These are phyloP conservation scores for Helotiales sp. DNA, from an alignment of 2,329 filamentous ascomycete genomes.

Conservation along the genomic window DNA sequence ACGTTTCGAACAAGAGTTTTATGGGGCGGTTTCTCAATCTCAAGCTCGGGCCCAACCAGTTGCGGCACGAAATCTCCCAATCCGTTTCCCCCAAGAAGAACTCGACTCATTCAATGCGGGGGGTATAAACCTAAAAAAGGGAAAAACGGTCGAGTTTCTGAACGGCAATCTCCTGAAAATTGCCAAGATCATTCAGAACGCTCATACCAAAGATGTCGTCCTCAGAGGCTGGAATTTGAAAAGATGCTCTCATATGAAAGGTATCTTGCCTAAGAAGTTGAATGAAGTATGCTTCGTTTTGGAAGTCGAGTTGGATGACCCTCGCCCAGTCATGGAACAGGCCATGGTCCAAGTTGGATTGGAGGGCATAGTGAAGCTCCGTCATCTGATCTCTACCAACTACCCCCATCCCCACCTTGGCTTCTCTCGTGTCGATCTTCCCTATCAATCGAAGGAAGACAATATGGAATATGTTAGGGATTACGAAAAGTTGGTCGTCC, in stretches of 20 bases:
- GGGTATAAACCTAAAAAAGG: background rate
- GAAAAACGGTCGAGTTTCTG: conserved; percentile 29
- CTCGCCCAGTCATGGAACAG: conserved; percentile 42
- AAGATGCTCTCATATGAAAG: conserved; percentile 42
- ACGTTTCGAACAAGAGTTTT: conserved; percentile 7
- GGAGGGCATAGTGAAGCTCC: conserved; percentile 45
- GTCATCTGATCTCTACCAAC: conserved; percentile 61
- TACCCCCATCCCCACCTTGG: conserved; percentile 47
- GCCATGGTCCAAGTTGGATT: conserved; percentile 50
- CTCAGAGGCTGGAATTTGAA: conserved; percentile 50
- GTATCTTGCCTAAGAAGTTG: conserved; percentile 43
- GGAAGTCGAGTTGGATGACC: conserved; percentile 47
- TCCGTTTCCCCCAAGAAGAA: background rate
- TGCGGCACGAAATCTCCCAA: background rate
- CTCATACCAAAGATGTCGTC: conserved; percentile 34
- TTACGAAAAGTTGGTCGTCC: conserved; percentile 3
- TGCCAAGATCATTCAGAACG: conserved; percentile 42
- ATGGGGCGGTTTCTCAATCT: background rate
- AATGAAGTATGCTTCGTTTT: conserved; percentile 52
- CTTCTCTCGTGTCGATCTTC: background rate
- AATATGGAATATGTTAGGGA: conserved; percentile 2
- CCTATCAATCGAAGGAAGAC: background rate
- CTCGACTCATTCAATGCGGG: background rate
- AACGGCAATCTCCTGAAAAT: conserved; percentile 48
- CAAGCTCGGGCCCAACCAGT: background rate